Evolutionary conservation across 139 green algal species (phyloP).

Genomic region (Cymbomonas tetramitiformis): DNA sequence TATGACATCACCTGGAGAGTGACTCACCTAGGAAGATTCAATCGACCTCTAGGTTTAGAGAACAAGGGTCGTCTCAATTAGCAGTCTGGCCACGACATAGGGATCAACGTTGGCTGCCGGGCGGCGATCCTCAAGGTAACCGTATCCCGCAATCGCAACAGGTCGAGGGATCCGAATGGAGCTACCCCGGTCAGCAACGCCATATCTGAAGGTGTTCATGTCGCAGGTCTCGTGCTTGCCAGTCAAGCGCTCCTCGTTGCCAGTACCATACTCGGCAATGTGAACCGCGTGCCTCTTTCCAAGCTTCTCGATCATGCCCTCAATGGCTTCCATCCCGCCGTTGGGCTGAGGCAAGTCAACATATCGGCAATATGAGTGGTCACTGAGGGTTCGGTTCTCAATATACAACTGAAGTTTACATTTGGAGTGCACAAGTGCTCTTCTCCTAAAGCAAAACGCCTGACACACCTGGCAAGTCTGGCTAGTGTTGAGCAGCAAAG

Average conservation of each 20-base stretch:
- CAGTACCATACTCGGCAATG: constrained; percentile 66
- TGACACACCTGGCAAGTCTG: neutral
- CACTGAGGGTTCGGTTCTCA: neutral
- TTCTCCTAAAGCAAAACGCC: too few species aligned
- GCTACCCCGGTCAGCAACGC: constrained; percentile 87
- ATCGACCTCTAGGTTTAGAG: too few species aligned
- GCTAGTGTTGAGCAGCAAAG: neutral
- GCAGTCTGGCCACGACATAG: constrained; percentile 60
- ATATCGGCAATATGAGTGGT: too few species aligned
- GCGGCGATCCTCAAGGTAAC: constrained; percentile 92
- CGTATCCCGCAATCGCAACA: constrained; percentile 32
- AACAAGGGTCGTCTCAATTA: constrained; percentile 60
- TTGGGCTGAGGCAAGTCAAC: too few species aligned
- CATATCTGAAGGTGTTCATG: constrained; percentile 91
- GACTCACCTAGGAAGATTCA: too few species aligned
- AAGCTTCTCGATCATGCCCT: constrained; percentile 76
- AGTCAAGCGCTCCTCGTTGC: constrained; percentile 94
- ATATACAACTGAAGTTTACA: too few species aligned
- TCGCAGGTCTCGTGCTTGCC: constrained; percentile 78
- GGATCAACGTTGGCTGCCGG: constrained; percentile 90
- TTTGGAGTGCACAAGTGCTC: too few species aligned
- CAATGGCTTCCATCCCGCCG: constrained; percentile 41
- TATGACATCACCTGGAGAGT: too few species aligned
- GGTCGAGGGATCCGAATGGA: constrained; percentile 78
- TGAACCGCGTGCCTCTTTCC: constrained; percentile 63